These are phyloP conservation scores for Phytophthora pini DNA, from an alignment of 352 stramenopile species.

Conservation along the genomic window DNA sequence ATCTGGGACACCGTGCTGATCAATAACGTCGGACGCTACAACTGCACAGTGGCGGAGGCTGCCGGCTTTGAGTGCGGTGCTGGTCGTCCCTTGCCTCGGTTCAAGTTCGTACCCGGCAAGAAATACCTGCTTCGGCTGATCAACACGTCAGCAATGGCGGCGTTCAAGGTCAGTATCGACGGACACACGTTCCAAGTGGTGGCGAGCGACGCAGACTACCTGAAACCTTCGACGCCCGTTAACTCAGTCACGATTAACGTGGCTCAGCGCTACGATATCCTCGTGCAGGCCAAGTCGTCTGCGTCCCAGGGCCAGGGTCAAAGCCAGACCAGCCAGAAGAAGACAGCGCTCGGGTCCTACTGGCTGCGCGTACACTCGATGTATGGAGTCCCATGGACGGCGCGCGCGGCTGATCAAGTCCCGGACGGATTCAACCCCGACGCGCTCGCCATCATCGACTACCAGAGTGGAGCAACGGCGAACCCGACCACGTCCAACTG, in stretches of 20 bases:
- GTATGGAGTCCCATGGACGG: constrained; percentile 42
- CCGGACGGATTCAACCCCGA: constrained; percentile 46
- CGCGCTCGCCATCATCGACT: constrained; percentile 47
- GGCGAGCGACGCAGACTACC: constrained; percentile 39
- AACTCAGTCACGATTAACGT: constrained; percentile 47
- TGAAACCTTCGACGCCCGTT: constrained; percentile 38
- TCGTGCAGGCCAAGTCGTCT: constrained; percentile 41
- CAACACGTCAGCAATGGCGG: constrained; percentile 47
- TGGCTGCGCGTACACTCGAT: constrained; percentile 41
- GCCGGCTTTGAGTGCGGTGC: constrained; percentile 29
- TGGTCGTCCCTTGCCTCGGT: constrained; percentile 29
- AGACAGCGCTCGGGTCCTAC: constrained; percentile 25
- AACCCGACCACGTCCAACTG: constrained; percentile 37
- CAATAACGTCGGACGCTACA: constrained; percentile 49
- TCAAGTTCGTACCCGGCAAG: constrained; percentile 39
- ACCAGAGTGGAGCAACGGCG: constrained; percentile 20
- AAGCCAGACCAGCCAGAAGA: constrained; percentile 18
- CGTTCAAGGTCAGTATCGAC: constrained; percentile 58
- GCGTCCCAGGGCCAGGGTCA: constrained; percentile 21
- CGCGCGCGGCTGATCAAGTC: constrained; percentile 29
- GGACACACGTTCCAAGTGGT: constrained; percentile 51
- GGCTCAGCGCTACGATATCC: constrained; percentile 45
- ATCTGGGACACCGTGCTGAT: constrained; percentile 55
- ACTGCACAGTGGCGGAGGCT: constrained; percentile 42
- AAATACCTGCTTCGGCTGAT: constrained; percentile 53